Evolutionary conservation across 202 grass and related monocot species (phyloP), one percentile per base, ranked within the genome.

Genomic region (Hordeum pubiflorum): DNA sequence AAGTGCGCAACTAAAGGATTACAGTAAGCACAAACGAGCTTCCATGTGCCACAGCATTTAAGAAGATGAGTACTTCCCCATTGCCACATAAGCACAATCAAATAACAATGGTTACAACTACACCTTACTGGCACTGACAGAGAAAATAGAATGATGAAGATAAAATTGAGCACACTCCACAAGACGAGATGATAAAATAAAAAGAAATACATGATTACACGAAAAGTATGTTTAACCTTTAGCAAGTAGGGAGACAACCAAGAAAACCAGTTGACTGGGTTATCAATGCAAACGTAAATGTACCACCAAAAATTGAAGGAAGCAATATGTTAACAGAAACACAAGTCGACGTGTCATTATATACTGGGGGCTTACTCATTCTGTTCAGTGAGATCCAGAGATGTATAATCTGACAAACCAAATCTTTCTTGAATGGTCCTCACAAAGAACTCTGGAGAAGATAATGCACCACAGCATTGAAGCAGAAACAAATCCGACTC

Each of bases 401-500:
- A 91, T 18, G 85, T 99, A 88, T 99, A 99, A 78, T 80, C 90
- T 38, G 82, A 85, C 34, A 99, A 76, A 67, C 92, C 92, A 91
- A 93, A 99, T 90, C 96, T 85, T 37, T 96, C 96, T 88, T 96
- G 96, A 82, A 99, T 89, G 80, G 90, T 88, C 86, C 55, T 88
- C 62, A 99, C 92, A 91, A 99, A 99, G 20, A 86, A 76, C 80
- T 99, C 96, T 34, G 96, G 86, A 76, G 96, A 91, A 88, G 91
- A 90, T 88, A 93, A 62, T 59, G 96, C 87, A 90, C 90, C 90
- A 91, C 96, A 96, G 81, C 92, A 96, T 77, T 99, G 96, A 78
- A 99, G 81, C 60, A 99, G 78, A 91, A 96, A 99, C 8, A 99
- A 75, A 90, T 99, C 96, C 10, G 87, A 94, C 84, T 96, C 96